These are phyloP conservation scores for Magnusiomyces fungicola DNA, from an alignment of 1,139 yeast species.

Conservation along the genomic window DNA sequence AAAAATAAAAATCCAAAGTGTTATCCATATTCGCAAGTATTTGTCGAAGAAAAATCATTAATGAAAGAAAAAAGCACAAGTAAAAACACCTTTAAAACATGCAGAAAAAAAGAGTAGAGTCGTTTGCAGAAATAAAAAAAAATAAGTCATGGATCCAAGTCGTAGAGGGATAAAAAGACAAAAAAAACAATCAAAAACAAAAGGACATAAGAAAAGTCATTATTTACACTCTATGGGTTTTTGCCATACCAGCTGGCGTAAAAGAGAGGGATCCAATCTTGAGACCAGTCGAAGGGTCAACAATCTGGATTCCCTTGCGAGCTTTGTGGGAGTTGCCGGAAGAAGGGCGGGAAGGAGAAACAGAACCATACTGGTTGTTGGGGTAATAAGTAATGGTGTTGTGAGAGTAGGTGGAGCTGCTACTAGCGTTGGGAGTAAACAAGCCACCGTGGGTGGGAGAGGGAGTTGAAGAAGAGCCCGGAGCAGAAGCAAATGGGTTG, in stretches of 20 bases:
- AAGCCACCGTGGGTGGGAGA: not conserved
- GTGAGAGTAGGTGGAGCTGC: no score
- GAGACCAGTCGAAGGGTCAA: constrained; percentile 71
- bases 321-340: constrained; percentile 18
- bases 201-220: not conserved
- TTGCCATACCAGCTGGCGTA: constrained; percentile 5
- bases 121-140: not conserved
- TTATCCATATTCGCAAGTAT: no score
- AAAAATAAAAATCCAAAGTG: no score
- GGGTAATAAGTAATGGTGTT: constrained; percentile 7
- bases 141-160: not conserved
- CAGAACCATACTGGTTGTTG: not conserved
- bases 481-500: not conserved
- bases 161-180: not conserved
- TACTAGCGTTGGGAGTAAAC: not conserved
- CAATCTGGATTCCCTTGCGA: constrained; percentile 54
- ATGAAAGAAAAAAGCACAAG: not conserved
- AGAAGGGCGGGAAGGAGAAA: not conserved
- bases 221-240: not conserved
- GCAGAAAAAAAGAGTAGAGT: not conserved
- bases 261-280: constrained; percentile 34
- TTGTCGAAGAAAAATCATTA: no score
- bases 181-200: not conserved
- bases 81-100: no score
- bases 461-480: not conserved